Conservation (phyloP, 345 rosid genomes). For the Passiflora organensis region DNA sequence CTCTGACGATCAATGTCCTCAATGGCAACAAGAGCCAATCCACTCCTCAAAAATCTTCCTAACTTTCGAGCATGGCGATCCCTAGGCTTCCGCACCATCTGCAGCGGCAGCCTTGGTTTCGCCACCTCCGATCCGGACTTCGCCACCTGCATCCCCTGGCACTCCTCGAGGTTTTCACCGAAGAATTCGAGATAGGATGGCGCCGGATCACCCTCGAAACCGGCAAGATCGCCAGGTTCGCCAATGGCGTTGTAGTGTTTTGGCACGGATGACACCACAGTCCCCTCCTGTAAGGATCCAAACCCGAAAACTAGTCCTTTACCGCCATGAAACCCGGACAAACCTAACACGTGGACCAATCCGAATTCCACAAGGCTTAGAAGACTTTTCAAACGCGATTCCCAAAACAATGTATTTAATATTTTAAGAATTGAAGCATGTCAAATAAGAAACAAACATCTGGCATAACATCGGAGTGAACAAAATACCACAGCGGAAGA, state of each 20-base stretch:
- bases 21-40: slow-evolving; percentile 49
- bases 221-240: slow-evolving; percentile 81
- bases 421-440: too few species aligned
- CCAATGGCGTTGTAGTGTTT: slow-evolving; percentile 81
- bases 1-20: slow-evolving; percentile 43
- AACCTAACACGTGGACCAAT: too few species aligned
- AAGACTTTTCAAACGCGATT: too few species aligned
- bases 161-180: slow-evolving; percentile 61
- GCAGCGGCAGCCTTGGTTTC: slow-evolving; percentile 52
- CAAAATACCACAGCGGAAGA: too few species aligned
- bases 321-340: too few species aligned
- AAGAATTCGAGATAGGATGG: slow-evolving; percentile 86
- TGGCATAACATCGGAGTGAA: too few species aligned
- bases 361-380: too few species aligned
- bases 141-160: slow-evolving; percentile 33
- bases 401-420: too few species aligned
- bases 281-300: slow-evolving; percentile 20
- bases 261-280: slow-evolving; percentile 70
- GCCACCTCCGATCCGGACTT: slow-evolving; percentile 41
- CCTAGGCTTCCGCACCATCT: slow-evolving; percentile 45
- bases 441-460: too few species aligned
- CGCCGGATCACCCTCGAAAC: slow-evolving; percentile 71
- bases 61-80: slow-evolving; percentile 53
- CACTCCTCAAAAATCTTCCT: slow-evolving; percentile 37
- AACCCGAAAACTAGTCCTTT: too few species aligned